Base-by-base conservation (phyloP, 1,139 yeast species). In the Candida freyschussii region DNA sequence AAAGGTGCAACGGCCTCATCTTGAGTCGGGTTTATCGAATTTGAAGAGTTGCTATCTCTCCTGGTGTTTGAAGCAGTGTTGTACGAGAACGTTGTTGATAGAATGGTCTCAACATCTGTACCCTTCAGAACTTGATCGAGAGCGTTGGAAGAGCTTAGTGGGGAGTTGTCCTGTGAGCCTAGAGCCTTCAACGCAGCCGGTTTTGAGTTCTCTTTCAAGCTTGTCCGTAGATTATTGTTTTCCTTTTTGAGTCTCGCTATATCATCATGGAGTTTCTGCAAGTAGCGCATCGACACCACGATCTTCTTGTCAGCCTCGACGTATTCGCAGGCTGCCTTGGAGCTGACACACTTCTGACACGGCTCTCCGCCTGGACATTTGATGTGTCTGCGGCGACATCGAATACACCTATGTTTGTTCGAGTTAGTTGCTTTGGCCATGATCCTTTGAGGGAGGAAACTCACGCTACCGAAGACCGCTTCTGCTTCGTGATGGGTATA, bases 311-410 rank as follows among this genome's bases (percentile, higher is more conserved):
- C 87, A 3, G 83, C 86, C 52, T 81, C 91, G 15, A 75, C 70
- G 47, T 83, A 84, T 48, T 81, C 87, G 60, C 95, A 84, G 21
- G 67, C 65, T 2, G 78, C 63, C 35, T 67, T 69, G 13, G 83
- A 75, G 31, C 69, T 56, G 13, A 58, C 61, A 53, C 95, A 84
- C 48, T 78, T 78, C 35, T 65, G 59, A 54, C 95, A 84, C 0
- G 89, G 86, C 21, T 77, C 72, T 2, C 86, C 91, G 1, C 93
- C 93, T 9, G 87, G 87, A 52, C 95, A 84, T 43, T 83, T 72
- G 24, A 80, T 77, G 55, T 84, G 94, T 36, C 91, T 67, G 30
- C 75, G 71, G 25, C 94, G 65, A 51, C 95, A 84, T 29, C 87
- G 60, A 12, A 77, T 75, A 52, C 94, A 84, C 2, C 54, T 52